Evolutionary conservation across 768 basidiomycete species (phyloP).

Genomic region (Rhizopogon roseolus): DNA sequence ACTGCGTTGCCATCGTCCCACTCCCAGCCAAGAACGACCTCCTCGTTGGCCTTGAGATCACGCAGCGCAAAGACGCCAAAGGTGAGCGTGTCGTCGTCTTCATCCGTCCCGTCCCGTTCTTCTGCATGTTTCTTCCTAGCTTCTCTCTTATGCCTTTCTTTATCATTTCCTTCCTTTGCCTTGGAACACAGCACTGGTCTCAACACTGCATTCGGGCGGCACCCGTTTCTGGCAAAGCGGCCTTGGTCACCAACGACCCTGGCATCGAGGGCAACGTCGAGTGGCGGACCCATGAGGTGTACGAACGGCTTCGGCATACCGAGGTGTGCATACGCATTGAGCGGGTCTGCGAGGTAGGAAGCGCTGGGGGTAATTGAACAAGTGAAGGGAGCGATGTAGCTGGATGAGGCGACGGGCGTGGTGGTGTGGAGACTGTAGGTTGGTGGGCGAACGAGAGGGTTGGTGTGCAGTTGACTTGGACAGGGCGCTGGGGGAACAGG

Average conservation of each 20-base stretch:
- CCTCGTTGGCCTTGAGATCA: slow-evolving; percentile 74
- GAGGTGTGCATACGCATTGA: slow-evolving; percentile 81
- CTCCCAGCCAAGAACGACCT: slow-evolving; percentile 90
- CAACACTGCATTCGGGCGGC: slow-evolving; percentile 44
- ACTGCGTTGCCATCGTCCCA: slow-evolving; percentile 93
- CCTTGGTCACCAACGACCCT: slow-evolving; percentile 63
- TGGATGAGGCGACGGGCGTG: slow-evolving; percentile 44
- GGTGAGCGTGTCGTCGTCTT: slow-evolving; percentile 36
- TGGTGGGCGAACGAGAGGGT: slow-evolving; percentile 46
- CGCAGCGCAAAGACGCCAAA: slow-evolving; percentile 81
- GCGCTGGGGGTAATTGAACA: slow-evolving; percentile 63
- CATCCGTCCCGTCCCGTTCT: slow-evolving; percentile 14
- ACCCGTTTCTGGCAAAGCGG: slow-evolving; percentile 54
- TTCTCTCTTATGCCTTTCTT: slow-evolving; percentile 2
- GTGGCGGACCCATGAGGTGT: slow-evolving; percentile 70
- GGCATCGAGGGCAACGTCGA: slow-evolving; percentile 77
- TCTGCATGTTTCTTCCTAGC: slow-evolving; percentile 12
- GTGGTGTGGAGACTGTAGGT: slow-evolving; percentile 65
- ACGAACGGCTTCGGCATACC: slow-evolving; percentile 86
- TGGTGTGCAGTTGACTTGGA: slow-evolving; percentile 12
- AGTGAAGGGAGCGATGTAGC: slow-evolving; percentile 59
- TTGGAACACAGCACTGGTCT: slow-evolving; percentile 36
- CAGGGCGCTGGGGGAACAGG: slow-evolving; percentile 21
- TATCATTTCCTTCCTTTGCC: slow-evolving; percentile 14
- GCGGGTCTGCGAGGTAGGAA: slow-evolving; percentile 69